These are phyloP conservation scores for Monosporozyma unispora DNA, from an alignment of 805 yeast species.

Conservation along the genomic window DNA sequence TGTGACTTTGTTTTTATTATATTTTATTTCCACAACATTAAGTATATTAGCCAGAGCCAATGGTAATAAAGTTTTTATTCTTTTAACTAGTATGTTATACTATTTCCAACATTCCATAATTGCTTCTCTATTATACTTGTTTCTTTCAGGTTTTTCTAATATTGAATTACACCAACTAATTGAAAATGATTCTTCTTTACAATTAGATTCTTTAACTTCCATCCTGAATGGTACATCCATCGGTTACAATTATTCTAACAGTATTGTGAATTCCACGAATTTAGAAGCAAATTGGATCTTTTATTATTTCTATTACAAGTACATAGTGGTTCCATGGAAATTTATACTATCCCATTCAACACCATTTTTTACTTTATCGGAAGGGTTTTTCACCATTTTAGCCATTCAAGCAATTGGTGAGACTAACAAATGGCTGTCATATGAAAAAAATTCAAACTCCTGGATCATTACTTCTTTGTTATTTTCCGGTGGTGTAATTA, in stretches of 20 bases:
- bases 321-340: constrained; percentile 59
- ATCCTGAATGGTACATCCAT: constrained; percentile 14
- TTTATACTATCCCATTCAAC: constrained; percentile 68
- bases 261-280: neutral
- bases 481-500: constrained; percentile 63
- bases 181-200: constrained; percentile 14
- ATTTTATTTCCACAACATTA: constrained; percentile 64
- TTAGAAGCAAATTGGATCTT: constrained; percentile 20
- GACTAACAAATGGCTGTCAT: constrained; percentile 56
- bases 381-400: constrained; percentile 85
- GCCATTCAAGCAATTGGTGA: constrained; percentile 92
- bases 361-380: constrained; percentile 78
- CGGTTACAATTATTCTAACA: neutral
- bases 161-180: constrained; percentile 20
- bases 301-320: constrained; percentile 28
- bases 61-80: constrained; percentile 15
- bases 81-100: constrained; percentile 40
- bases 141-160: constrained; percentile 45
- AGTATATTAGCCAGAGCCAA: constrained; percentile 40
- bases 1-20: constrained; percentile 58
- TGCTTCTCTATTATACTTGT: constrained; percentile 71
- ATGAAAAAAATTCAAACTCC: constrained; percentile 49
- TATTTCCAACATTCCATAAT: constrained; percentile 75
- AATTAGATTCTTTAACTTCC: constrained; percentile 16
- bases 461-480: constrained; percentile 72